Percentiles rank a stretch among this genome's conserved stretches.
Evolutionary conservation across 306 rosid species (phyloP).

Genomic region (Dryas alaskensis): DNA sequence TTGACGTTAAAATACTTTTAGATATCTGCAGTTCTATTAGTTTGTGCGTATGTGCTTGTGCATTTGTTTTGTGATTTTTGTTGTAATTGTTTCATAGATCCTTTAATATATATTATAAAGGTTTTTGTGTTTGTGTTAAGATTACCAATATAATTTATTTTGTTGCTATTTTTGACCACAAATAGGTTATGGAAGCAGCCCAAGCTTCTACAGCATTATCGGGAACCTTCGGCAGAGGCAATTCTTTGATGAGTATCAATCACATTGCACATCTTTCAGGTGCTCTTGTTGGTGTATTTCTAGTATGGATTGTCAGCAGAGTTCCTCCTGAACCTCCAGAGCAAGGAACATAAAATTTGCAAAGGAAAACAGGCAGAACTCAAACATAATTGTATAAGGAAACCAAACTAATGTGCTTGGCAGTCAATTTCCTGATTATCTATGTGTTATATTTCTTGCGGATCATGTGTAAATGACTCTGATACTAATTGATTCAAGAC

Average conservation of each 20-base stretch:
- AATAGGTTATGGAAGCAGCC: slow-evolving; percentile 95
- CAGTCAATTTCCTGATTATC: not conserved
- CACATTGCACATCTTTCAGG: slow-evolving; percentile 97
- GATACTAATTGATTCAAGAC: not conserved
- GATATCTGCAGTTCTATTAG: not conserved
- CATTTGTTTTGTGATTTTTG: not conserved
- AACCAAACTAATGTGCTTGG: slow-evolving; percentile 1
- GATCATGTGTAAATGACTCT: not conserved
- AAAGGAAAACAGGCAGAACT: slow-evolving; percentile 26
- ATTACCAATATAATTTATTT: not conserved
- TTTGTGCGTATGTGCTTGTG: not conserved
- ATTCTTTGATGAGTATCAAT: slow-evolving; percentile 65
- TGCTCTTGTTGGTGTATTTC: slow-evolving; percentile 89
- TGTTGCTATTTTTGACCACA: slow-evolving; percentile 19
- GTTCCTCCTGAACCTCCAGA: slow-evolving; percentile 65
- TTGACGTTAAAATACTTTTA: not conserved
- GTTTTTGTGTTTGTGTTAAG: not conserved
- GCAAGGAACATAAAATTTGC: slow-evolving; percentile 28
- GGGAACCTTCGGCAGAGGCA: slow-evolving; percentile 54
- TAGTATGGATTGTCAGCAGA: slow-evolving; percentile 87
- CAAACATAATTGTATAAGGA: not conserved
- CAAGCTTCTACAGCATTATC: slow-evolving; percentile 81
- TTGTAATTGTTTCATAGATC: too few species aligned
- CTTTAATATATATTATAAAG: not conserved
- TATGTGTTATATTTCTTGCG: not conserved